phyloP scores from a whole-genome alignment of 495 filamentous ascomycete species.

The Hypoxylon rickii region DNA sequence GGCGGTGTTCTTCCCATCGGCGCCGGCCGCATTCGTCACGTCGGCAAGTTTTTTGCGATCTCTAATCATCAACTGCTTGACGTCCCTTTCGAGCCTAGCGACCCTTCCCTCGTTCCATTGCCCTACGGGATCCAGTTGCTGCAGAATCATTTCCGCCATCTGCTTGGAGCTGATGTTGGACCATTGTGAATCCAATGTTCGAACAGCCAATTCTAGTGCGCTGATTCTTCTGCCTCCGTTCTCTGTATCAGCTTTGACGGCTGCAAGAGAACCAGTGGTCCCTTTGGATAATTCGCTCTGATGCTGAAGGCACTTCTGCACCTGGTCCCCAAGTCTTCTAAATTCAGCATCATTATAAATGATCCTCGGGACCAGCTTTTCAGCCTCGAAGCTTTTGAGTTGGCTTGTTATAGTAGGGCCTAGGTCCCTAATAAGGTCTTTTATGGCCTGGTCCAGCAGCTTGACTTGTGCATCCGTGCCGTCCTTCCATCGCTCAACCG shows the following conservation, averaged over 20 bases:
- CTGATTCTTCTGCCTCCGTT: slow-evolving; percentile 14
- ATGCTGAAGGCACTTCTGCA: slow-evolving; percentile 3
- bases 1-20: slow-evolving; percentile 8
- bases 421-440: too few species aligned
- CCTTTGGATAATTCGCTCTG: too few species aligned
- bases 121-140: slow-evolving; percentile 11
- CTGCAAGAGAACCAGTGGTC: not conserved
- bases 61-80: slow-evolving; percentile 4
- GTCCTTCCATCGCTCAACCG: slow-evolving; percentile 3
- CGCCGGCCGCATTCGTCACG: not conserved
- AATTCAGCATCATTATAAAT: slow-evolving; percentile 8
- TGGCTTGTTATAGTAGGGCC: too few species aligned
- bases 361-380: slow-evolving; percentile 7
- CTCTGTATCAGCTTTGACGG: slow-evolving; percentile 7
- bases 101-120: slow-evolving; percentile 20
- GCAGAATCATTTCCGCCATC: slow-evolving; percentile 29
- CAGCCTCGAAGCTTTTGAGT: slow-evolving; percentile 23
- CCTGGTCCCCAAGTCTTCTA: not conserved
- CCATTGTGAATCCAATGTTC: slow-evolving; percentile 26
- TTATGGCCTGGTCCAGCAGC: not conserved
- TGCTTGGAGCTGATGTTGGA: slow-evolving; percentile 31
- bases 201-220: slow-evolving; percentile 14
- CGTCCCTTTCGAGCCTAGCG: slow-evolving; percentile 4
- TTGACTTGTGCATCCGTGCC: not conserved
- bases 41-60: not conserved